These are phyloP conservation scores for Nicotiana noctiflora DNA, from an alignment of 257 asterid genomes.

Conservation along the genomic window DNA sequence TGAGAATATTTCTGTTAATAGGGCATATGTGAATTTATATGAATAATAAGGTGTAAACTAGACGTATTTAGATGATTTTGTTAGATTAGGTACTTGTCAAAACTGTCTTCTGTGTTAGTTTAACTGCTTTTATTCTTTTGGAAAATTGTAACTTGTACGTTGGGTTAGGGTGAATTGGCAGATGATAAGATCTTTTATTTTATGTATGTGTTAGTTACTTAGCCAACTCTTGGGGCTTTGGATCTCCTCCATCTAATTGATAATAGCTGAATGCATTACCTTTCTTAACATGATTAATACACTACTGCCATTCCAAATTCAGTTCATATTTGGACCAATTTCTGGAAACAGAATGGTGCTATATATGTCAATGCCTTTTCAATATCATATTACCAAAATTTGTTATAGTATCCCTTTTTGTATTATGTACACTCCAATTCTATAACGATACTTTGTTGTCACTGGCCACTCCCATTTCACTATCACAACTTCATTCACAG, in stretches of 20 bases:
- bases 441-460: not conserved
- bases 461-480: not conserved
- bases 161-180: not conserved
- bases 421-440: not conserved
- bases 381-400: not conserved
- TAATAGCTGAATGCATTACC: not conserved
- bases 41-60: not conserved
- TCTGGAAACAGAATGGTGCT: not conserved
- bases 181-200: not conserved
- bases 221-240: not conserved
- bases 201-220: not conserved
- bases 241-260: not conserved
- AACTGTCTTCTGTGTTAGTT: not conserved
- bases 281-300: conserved; percentile 1
- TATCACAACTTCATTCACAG: not conserved
- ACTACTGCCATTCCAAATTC: not conserved
- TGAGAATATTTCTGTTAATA: not conserved
- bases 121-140: not conserved
- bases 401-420: not conserved
- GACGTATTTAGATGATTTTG: not conserved
- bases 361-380: not conserved
- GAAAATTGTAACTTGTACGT: not conserved
- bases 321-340: not conserved
- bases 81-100: not conserved
- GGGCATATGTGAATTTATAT: not conserved